Conservation (phyloP, 306 rosid species). For the Castanea sativa region DNA sequence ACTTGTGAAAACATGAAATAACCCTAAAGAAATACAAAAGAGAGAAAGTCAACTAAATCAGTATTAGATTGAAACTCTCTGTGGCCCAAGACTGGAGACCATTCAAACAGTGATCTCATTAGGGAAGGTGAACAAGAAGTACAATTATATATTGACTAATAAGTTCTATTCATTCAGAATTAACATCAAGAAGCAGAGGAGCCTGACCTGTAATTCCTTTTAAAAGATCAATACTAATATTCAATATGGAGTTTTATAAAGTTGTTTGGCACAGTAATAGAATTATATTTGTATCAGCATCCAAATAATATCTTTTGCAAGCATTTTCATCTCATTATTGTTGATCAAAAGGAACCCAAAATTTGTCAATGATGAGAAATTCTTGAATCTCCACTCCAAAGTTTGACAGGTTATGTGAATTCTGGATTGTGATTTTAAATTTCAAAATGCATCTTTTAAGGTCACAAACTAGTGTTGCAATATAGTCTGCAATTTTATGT, state of each 20-base stretch:
- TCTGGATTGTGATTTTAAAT: neutral
- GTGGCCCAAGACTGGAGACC: too few relatives aligned
- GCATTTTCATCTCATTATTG: constrained; percentile 3
- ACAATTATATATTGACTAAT: too few relatives aligned
- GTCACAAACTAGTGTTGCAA: neutral
- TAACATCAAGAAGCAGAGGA: neutral
- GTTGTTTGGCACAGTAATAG: neutral
- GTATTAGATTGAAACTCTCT: too few relatives aligned
- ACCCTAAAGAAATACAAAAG: too few relatives aligned
- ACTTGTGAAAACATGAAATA: too few relatives aligned
- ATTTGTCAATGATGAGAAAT: neutral
- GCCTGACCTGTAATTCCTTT: neutral
- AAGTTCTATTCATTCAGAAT: neutral
- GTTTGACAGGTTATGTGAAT: neutral
- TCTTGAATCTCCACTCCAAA: neutral
- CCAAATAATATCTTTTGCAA: constrained; percentile 1
- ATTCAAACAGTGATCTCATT: too few relatives aligned
- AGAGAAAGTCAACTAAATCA: too few relatives aligned
- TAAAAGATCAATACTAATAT: neutral
- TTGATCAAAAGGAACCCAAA: neutral
- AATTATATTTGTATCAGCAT: neutral
- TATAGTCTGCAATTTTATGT: neutral
- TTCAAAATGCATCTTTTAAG: neutral
- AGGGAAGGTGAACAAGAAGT: too few relatives aligned
- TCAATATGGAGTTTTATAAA: neutral